Evolutionary conservation across 2,329 filamentous ascomycete species (phyloP), one percentile per base, ranked within the genome.

Genomic region (Colletotrichum camelliae): DNA sequence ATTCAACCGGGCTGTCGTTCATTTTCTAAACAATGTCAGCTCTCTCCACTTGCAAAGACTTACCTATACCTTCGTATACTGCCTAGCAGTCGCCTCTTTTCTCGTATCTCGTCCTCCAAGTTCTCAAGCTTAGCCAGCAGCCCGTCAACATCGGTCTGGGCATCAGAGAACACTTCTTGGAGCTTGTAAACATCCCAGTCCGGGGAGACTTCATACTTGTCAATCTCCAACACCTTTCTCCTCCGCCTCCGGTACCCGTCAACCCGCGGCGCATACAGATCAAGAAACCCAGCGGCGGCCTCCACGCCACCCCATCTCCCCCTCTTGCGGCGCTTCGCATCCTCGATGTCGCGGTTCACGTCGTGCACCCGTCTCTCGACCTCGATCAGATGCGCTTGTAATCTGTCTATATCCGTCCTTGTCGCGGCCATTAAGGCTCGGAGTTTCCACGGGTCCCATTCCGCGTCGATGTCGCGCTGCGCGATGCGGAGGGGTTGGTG

Each of bases 341-440:
- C 89, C 29, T 92, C 91, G 15, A 94, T 91, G 0, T 91, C 31
- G 6, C 71, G 31, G 7, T 73, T 89, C 2, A 89, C 88, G 1
- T 89, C 86, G 13, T 86, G 83, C 1, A 58, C 48, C 5, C 21
- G 35, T 4, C 62, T 39, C 43, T 86, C 83, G 7, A 84, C 80
- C 1, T 82, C 79, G 24, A 52, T 5, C n/a, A 96, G 98, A 77
- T 92, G 94, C 85, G 98, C 96, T 71, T 98, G 92, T 79, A 98
- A 90, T 72, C 98, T 89, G 81, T 93, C 94, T 85, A 94, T 94
- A 79, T 89, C 91, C 77, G 91, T 89, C 81, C 88, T 91, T 74
- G 85, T 87, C 55, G 83, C 84, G 21, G 73, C 29, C 4, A 76
- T 72, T 8, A 77, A 78, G 65, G 78, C 74, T 31, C 65, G 72